phyloP scores from a whole-genome alignment of 768 basidiomycete species.

The Cystofilobasidium capitatum region DNA sequence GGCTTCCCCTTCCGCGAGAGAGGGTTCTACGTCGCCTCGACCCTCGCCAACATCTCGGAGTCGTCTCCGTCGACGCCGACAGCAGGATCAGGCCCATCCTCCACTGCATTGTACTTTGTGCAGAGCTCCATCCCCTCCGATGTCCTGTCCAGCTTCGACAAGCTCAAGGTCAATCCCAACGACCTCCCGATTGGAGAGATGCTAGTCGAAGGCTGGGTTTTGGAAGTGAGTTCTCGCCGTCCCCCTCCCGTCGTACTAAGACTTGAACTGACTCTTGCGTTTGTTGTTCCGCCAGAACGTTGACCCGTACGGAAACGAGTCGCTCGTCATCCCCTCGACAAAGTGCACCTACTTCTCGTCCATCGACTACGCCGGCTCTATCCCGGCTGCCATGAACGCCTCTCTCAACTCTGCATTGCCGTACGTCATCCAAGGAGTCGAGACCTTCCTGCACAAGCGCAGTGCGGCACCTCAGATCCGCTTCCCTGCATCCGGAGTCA shows the following conservation, averaged over 20 bases:
- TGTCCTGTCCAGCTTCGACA: conserved; percentile 51
- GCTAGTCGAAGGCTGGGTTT: conserved; percentile 84
- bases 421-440: conserved; percentile 60
- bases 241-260: background rate
- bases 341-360: conserved; percentile 73
- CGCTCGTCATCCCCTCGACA: conserved; percentile 87
- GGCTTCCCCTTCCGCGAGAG: conserved; percentile 85
- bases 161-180: conserved; percentile 65
- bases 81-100: conserved; percentile 27
- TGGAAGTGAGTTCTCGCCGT: conserved; percentile 17
- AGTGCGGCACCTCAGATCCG: conserved; percentile 60
- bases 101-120: conserved; percentile 62
- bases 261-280: background rate
- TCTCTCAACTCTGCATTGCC: conserved; percentile 73
- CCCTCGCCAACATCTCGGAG: conserved; percentile 48
- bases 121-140: conserved; percentile 50
- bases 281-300: conserved; percentile 61
- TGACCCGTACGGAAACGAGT: conserved; percentile 88
- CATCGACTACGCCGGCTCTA: conserved; percentile 73
- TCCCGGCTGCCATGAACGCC: conserved; percentile 74
- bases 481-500: conserved; percentile 53
- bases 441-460: conserved; percentile 58
- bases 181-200: conserved; percentile 65
- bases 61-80: conserved; percentile 37
- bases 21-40: conserved; percentile 70